phyloP scores from a whole-genome alignment of 257 asterid species.

The Agastache rugosa region DNA sequence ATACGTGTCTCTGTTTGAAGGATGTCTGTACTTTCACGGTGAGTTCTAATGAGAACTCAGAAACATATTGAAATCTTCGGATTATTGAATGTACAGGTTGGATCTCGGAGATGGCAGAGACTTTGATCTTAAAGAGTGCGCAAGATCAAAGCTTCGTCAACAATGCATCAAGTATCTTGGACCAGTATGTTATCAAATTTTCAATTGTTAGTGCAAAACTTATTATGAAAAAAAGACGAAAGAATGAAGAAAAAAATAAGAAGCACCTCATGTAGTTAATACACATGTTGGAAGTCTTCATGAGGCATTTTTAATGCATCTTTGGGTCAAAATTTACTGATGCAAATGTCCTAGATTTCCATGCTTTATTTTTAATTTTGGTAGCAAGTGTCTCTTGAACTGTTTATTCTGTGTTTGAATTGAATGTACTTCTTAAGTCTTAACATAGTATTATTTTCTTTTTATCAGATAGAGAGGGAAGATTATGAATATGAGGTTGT shows the following conservation, averaged over 20 bases:
- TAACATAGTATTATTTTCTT: constrained; percentile 25
- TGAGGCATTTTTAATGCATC: neutral
- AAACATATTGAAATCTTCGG: constrained; percentile 22
- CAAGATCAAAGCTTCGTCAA: constrained; percentile 80
- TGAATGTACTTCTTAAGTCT: constrained; percentile 16
- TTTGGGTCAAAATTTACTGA: constrained; percentile 21
- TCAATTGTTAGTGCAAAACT: constrained; percentile 18
- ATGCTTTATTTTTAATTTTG: constrained; percentile 3
- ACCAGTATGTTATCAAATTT: constrained; percentile 66
- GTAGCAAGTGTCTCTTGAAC: constrained; percentile 14
- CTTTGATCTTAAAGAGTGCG: constrained; percentile 82
- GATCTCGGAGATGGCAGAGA: constrained; percentile 97
- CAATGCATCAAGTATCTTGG: constrained; percentile 95
- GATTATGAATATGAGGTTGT: constrained; percentile 64
- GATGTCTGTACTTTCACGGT: neutral
- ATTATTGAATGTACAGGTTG: constrained; percentile 60
- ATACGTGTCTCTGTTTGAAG: neutral
- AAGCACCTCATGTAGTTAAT: neutral
- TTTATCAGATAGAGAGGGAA: constrained; percentile 81
- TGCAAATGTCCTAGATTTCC: neutral
- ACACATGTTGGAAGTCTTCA: constrained; percentile 13
- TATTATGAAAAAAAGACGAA: neutral
- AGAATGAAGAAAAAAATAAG: neutral
- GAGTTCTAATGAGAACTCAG: constrained; percentile 27
- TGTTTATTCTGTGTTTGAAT: constrained; percentile 16